These are phyloP conservation scores for Zelopaecilomyces penicillatus DNA, from an alignment of 2,329 filamentous ascomycete genomes.

Conservation along the genomic window DNA sequence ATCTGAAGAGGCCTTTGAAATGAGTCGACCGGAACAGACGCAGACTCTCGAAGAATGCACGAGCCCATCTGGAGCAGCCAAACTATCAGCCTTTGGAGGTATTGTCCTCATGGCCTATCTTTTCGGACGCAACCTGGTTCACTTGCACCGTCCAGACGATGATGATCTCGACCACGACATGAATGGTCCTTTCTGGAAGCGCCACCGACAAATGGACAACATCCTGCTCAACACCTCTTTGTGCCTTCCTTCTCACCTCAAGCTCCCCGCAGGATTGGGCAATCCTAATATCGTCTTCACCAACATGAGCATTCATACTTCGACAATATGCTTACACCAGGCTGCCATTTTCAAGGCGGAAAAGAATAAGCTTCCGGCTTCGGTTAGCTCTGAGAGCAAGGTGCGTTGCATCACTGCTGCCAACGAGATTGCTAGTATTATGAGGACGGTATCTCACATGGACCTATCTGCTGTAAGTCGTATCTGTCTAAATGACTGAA, in stretches of 20 bases:
- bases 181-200: slow-evolving; percentile 92
- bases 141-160: slow-evolving; percentile 77
- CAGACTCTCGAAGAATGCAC: slow-evolving; percentile 62
- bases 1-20: slow-evolving; percentile 76
- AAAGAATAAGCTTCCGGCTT: slow-evolving; percentile 68
- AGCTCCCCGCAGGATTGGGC: slow-evolving; percentile 65
- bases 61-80: slow-evolving; percentile 60
- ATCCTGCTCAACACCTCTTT: slow-evolving; percentile 82
- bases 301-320: slow-evolving; percentile 96
- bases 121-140: slow-evolving; percentile 83
- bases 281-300: slow-evolving; percentile 85
- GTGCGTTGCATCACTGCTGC: slow-evolving; percentile 87
- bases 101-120: slow-evolving; percentile 80
- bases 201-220: slow-evolving; percentile 82
- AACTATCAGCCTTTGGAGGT: slow-evolving; percentile 69
- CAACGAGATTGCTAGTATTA: slow-evolving; percentile 87
- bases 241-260: slow-evolving; percentile 70
- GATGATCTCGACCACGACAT: slow-evolving; percentile 80
- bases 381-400: slow-evolving; percentile 82
- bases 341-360: slow-evolving; percentile 97
- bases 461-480: slow-evolving; percentile 69
- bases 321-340: slow-evolving; percentile 94
- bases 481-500: neutral
- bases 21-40: slow-evolving; percentile 66
- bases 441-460: slow-evolving; percentile 88